Base-by-base conservation (phyloP, 2,329 filamentous ascomycete species). In the Penicillium decumbens region DNA sequence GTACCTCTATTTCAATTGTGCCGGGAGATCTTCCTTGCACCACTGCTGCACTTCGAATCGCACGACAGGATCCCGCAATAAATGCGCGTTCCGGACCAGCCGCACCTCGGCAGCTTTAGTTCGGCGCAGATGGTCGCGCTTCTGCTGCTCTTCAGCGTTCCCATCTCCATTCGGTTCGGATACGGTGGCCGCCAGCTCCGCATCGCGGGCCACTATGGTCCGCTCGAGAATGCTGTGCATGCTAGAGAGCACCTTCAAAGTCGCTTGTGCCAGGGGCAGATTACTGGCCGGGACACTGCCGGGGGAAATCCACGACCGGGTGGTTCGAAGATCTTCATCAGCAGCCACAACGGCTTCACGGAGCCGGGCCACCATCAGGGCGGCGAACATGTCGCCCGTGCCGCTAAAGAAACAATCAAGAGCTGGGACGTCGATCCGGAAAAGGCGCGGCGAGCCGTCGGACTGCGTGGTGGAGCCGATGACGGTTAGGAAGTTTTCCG, bases 341-440 rank as follows among this genome's bases (percentile, higher is more conserved):
- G 74, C 73, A 3, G 71, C 72, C 45, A 75, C 71, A 1, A 89
- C 86, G 24, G 89, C 90, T 75, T 97, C 89, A 50, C 92, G 85
- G 64, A 98, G 83, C 27, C 92, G 84, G 35, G 88, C 88, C 1
- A 95, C 83, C 65, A 89, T 90, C 40, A 98, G 78, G 6, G 92
- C 92, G 27, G 90, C 92, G 66, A 98, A 97, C 92, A 98, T 96
- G 74, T 98, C 93, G 41, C 93, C 93, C 0, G 95, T 97, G 35
- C 93, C 93, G 61, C 87, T 90, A 72, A 97, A 98, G 77, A 93
- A 95, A 72, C 90, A 88, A 65, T 95, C 88, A 51, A 96, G 84
- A 25, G 86, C 82, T 0, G 92, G 90, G 49, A 96, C 89, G 48
- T 87, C 83, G 63, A 97, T 85, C 63, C 86, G 84, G 77, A 97